Evolutionary conservation across 106 monocot genomes (phyloP).

Genomic region (Allium cepa): DNA sequence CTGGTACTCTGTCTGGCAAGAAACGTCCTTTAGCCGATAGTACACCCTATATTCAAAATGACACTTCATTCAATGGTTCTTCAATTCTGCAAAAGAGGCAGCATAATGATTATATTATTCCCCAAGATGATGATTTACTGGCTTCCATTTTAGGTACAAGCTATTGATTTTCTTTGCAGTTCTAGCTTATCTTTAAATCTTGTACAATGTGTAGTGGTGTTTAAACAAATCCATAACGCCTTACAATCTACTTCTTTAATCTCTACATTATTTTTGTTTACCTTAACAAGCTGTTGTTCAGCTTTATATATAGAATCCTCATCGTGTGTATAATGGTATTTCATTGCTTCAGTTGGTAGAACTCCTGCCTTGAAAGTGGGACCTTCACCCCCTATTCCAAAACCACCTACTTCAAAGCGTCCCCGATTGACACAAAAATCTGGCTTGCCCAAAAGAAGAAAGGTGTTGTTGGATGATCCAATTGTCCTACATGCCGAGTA

Average conservation of each 20-base stretch:
- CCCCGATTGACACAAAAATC: conserved; percentile 32
- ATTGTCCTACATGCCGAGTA: conserved; percentile 99
- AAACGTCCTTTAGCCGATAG: conserved; percentile 50
- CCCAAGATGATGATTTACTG: conserved; percentile 83
- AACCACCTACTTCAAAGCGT: conserved; percentile 48
- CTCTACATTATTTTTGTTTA: too few relatives aligned
- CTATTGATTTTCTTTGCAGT: neutral
- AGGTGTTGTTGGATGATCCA: conserved; percentile 80
- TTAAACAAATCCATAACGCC: neutral
- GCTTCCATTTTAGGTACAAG: conserved; percentile 87
- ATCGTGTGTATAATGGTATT: too few relatives aligned
- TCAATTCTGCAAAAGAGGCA: conserved; percentile 37
- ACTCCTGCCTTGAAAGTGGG: conserved; percentile 38
- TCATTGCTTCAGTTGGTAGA: conserved; percentile 50
- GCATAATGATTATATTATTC: conserved; percentile 46
- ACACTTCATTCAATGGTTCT: conserved; percentile 36
- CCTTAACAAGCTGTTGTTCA: too few relatives aligned
- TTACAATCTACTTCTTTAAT: too few relatives aligned
- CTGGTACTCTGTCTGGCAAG: conserved; percentile 36
- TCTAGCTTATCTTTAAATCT: neutral
- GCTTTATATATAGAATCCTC: too few relatives aligned
- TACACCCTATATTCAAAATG: conserved; percentile 33
- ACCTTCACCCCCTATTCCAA: conserved; percentile 36
- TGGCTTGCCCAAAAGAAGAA: conserved; percentile 64
- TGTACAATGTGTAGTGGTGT: neutral